Percentiles rank a stretch among this genome's conserved stretches.
phyloP scores from a whole-genome alignment of 2,329 filamentous ascomycete genomes.

The Cladobotryum protrusum region DNA sequence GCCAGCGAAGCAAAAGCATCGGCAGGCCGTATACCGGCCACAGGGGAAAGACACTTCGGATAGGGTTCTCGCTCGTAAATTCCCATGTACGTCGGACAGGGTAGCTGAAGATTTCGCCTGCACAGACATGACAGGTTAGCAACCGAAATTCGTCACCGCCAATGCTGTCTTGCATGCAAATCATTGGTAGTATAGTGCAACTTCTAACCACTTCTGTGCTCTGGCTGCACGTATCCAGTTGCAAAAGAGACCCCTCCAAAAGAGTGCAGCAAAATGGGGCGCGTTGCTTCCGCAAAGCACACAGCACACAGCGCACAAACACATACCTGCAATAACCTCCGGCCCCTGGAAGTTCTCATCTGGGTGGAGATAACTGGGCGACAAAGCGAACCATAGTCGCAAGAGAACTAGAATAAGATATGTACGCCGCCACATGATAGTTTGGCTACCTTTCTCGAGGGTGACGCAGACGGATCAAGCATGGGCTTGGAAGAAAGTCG shows the following conservation, averaged over 20 bases:
- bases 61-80: constrained; percentile 80
- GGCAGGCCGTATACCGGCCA: constrained; percentile 93
- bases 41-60: constrained; percentile 93
- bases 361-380: constrained; percentile 92
- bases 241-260: no score
- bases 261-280: no score
- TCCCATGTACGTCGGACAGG: constrained; percentile 91
- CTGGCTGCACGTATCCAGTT: no score
- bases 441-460: constrained; percentile 12
- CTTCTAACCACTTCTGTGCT: no score
- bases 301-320: not conserved
- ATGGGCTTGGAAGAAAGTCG: constrained; percentile 16
- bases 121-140: constrained; percentile 2
- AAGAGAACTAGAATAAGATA: constrained; percentile 81
- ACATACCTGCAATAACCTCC: constrained; percentile 89
- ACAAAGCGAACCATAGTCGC: constrained; percentile 88
- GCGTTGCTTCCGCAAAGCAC: not conserved
- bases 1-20: constrained; percentile 86
- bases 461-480: constrained; percentile 20
- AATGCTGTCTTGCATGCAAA: no score
- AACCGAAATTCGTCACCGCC: not conserved
- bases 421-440: constrained; percentile 79
- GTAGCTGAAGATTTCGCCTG: constrained; percentile 89
- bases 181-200: no score
- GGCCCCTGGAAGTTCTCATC: constrained; percentile 99